These are phyloP conservation scores for Phytophthora multivora DNA, from an alignment of 352 stramenopile species.

Conservation along the genomic window DNA sequence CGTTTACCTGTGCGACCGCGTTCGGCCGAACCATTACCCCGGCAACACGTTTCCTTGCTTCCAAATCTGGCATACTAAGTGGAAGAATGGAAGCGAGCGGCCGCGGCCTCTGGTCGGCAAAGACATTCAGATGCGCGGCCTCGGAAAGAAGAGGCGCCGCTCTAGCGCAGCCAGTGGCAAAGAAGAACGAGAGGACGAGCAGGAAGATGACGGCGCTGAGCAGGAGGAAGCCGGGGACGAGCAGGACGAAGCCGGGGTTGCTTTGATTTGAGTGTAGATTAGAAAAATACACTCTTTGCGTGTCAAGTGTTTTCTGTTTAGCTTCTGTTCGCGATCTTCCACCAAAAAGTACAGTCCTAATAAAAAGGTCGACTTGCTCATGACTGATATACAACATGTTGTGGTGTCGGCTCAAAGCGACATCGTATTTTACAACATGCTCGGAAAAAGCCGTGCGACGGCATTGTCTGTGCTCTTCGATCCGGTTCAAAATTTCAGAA, in stretches of 20 bases:
- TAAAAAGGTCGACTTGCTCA: too few relatives aligned
- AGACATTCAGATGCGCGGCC: not conserved
- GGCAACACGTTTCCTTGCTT: not conserved
- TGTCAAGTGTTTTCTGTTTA: not conserved
- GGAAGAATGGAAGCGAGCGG: not conserved
- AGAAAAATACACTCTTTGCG: not conserved
- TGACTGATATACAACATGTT: too few relatives aligned
- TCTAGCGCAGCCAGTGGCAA: not conserved
- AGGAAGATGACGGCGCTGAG: not conserved
- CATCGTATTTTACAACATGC: too few relatives aligned
- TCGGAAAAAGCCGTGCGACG: too few relatives aligned
- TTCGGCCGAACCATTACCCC: not conserved
- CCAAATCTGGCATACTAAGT: not conserved
- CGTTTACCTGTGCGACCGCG: not conserved
- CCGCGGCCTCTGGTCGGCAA: not conserved
- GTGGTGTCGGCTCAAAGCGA: too few relatives aligned
- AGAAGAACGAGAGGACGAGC: not conserved
- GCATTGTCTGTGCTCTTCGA: too few relatives aligned
- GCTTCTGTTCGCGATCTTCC: too few relatives aligned
- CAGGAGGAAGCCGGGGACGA: not conserved
- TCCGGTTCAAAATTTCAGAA: too few relatives aligned
- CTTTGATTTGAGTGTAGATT: not conserved
- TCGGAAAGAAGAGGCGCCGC: not conserved
- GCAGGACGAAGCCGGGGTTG: not conserved
- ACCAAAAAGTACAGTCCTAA: too few relatives aligned